Evolutionary conservation across 148 eudicot genomes (phyloP).

Genomic region (Vaccinium vitisidaea): DNA sequence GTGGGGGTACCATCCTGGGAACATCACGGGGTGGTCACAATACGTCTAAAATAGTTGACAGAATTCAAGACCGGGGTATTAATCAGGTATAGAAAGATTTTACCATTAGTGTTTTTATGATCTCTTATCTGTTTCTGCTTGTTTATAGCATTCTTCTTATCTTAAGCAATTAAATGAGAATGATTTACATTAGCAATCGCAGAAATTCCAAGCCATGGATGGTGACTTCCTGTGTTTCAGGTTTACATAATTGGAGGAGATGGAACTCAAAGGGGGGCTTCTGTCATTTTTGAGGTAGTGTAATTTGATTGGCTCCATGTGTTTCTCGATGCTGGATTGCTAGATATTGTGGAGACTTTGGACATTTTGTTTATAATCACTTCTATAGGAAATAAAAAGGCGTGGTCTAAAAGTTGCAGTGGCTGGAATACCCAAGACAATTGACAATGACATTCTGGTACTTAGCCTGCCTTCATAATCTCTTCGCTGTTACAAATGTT

Average conservation of each 20-base stretch:
- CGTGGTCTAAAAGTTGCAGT: slow-evolving; percentile 58
- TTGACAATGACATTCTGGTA: slow-evolving; percentile 65
- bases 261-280: slow-evolving; percentile 59
- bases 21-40: slow-evolving; percentile 21
- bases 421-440: slow-evolving; percentile 55
- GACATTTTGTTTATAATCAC: neutral
- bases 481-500: neutral
- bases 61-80: slow-evolving; percentile 27
- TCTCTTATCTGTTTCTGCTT: neutral
- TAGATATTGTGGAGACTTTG: neutral
- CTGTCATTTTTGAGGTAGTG: slow-evolving; percentile 52
- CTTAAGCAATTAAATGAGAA: neutral
- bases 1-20: slow-evolving; percentile 27
- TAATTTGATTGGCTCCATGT: neutral
- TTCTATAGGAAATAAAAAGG: slow-evolving; percentile 45
- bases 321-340: neutral
- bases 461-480: slow-evolving; percentile 4
- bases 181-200: neutral
- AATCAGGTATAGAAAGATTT: slow-evolving; percentile 16
- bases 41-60: slow-evolving; percentile 23
- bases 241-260: slow-evolving; percentile 62
- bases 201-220: neutral
- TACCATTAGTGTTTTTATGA: neutral
- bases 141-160: neutral
- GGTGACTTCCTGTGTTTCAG: slow-evolving; percentile 19